These are phyloP conservation scores for Metschnikowia chrysomelidarum DNA, from an alignment of 805 yeast species.

Conservation along the genomic window DNA sequence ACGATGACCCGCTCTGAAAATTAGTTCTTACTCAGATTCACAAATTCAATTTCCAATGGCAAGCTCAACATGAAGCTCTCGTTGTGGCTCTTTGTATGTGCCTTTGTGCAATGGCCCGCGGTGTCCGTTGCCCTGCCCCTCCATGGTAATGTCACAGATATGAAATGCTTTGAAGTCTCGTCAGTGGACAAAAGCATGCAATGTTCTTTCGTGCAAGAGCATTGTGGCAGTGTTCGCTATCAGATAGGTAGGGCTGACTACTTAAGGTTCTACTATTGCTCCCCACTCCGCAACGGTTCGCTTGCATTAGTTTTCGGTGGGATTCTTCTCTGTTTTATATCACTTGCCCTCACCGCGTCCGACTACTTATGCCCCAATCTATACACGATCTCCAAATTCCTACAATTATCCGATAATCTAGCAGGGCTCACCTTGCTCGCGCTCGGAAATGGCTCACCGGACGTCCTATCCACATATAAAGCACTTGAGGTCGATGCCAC, in stretches of 20 bases:
- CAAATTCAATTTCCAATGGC: conserved; percentile 2
- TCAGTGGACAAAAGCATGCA: conserved; percentile 23
- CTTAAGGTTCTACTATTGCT: conserved; percentile 34
- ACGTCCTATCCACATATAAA: conserved; percentile 76
- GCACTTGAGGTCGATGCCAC: conserved; percentile 75
- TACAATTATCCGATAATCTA: conserved; percentile 69
- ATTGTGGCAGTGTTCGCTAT: conserved; percentile 30
- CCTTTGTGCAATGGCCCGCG: conserved; percentile 2
- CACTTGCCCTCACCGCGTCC: conserved; percentile 77
- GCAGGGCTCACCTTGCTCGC: conserved; percentile 88
- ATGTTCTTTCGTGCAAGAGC: conserved; percentile 35
- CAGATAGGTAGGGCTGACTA: conserved; percentile 39
- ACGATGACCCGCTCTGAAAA: background rate
- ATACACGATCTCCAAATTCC: conserved; percentile 56
- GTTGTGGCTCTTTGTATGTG: conserved; percentile 5
- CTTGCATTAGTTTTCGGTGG: conserved; percentile 20
- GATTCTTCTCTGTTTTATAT: conserved; percentile 49
- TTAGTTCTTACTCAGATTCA: no score
- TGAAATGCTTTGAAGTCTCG: conserved; percentile 13
- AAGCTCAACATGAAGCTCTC: conserved; percentile 4
- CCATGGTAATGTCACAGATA: conserved; percentile 6
- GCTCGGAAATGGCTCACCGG: conserved; percentile 91
- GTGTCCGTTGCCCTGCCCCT: conserved; percentile 3
- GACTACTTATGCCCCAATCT: conserved; percentile 81
- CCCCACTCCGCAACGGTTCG: conserved; percentile 12